Base-by-base conservation (phyloP, 2,329 filamentous ascomycete species). In the Neonectria faginata region DNA sequence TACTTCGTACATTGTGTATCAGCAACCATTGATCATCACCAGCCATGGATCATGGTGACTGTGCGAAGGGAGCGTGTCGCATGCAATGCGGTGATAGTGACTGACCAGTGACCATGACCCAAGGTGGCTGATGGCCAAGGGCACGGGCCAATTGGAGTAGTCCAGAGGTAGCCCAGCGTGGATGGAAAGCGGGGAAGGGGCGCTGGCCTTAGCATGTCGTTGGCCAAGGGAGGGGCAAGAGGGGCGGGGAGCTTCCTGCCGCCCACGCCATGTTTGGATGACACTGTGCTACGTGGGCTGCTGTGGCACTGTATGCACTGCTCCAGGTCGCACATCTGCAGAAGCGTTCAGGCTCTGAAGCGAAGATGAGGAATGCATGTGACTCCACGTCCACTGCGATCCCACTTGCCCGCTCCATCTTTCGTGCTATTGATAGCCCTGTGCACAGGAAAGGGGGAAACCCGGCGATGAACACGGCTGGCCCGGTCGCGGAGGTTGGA, bases 61-160 rank as follows among this genome's bases (percentile, higher is more conserved):
- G 61, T 14, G 31, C 36, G 42, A 57, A 70, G 60, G 55, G 57
- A 64, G 57, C 62, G 56, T 60, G 56, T 53, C 52, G 60, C 60
- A 68, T 68, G 61, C 60, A 71, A 67, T 58, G 65, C 54, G 57
- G 65, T 69, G 65, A 73, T 73, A 67, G 70, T 70, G 64, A 66
- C 55, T 33, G 57, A 64, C 64, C 61, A 70, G 67, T 44, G 57
- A 45, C 22, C 47, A 58, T 54, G 52, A 47, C 57, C 42, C 41
- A 41, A 54, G 48, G 56, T 66, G 62, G 63, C 66, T 66, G 67
- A 63, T 66, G 64, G 55, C 58, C 62, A 20, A n/a, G 44, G 12
- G 65, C 67, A 70, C 64, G 57, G 69, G 3, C 68, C 67, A 72
- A 44, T 54, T 54, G 55, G 42, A 39, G 59, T 48, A 66, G 53